Conservation (phyloP, 441 rosid genomes). For the Rhodomyrtus psidioides region DNA sequence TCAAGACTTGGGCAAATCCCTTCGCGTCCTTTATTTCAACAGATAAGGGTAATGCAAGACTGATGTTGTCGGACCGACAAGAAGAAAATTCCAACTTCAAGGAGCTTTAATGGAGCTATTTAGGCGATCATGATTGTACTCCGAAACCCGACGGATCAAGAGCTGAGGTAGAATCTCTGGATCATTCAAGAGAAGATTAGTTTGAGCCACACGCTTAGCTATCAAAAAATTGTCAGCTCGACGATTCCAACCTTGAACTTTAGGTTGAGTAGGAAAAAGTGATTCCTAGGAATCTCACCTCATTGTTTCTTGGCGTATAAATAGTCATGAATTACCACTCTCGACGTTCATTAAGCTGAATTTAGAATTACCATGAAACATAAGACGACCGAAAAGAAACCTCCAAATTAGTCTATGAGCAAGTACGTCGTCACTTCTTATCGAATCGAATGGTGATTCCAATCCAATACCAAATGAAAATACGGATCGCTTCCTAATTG, state of each 20-base stretch:
- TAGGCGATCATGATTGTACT: background rate
- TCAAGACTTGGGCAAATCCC: background rate
- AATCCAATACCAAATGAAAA: background rate
- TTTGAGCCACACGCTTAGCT: background rate
- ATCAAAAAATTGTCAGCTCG: background rate
- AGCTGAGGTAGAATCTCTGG: background rate
- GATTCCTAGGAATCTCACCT: too few species aligned
- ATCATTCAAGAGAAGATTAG: background rate
- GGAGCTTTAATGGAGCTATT: background rate
- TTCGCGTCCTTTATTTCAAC: background rate
- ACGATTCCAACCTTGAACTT: background rate
- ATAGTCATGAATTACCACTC: background rate
- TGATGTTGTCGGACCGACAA: background rate
- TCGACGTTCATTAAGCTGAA: background rate
- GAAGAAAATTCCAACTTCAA: background rate
- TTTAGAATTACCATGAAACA: background rate
- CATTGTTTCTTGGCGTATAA: too few species aligned
- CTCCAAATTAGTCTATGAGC: background rate
- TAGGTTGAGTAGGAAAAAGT: background rate
- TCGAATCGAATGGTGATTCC: background rate
- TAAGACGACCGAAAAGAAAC: background rate
- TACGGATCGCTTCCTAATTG: background rate
- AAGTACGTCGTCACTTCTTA: rapidly evolving
- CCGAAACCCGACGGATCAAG: background rate
- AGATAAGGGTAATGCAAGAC: background rate